These are phyloP conservation scores for Colletotrichum higginsianum DNA, from an alignment of 2,329 filamentous ascomycete genomes.

Conservation along the genomic window DNA sequence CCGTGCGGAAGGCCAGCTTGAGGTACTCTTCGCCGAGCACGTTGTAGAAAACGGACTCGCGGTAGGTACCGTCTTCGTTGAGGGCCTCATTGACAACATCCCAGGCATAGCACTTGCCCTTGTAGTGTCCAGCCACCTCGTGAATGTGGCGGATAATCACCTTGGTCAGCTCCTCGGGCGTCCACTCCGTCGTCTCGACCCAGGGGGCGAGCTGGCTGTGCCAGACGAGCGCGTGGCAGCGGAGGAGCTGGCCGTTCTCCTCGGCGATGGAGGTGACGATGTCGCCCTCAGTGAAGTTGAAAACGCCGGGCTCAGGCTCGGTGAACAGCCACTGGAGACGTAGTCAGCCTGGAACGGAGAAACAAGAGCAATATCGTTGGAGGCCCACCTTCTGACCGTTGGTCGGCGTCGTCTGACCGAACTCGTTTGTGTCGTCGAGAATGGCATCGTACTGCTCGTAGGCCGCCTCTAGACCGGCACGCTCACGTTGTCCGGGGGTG, in stretches of 20 bases:
- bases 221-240: slow-evolving; percentile 71
- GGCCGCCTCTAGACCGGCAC: slow-evolving; percentile 61
- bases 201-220: slow-evolving; percentile 61
- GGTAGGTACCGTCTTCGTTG: slow-evolving; percentile 69
- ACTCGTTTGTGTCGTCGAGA: slow-evolving; percentile 68
- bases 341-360: slow-evolving; percentile 18
- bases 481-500: slow-evolving; percentile 55
- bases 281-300: slow-evolving; percentile 74
- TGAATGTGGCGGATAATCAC: slow-evolving; percentile 71
- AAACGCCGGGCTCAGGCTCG: slow-evolving; percentile 70
- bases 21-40: slow-evolving; percentile 71
- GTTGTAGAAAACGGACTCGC: slow-evolving; percentile 67
- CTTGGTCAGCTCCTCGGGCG: slow-evolving; percentile 68
- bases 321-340: slow-evolving; percentile 66
- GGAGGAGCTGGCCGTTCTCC: slow-evolving; percentile 61
- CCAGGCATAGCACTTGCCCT: slow-evolving; percentile 74
- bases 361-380: not conserved
- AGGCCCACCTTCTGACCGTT: slow-evolving; percentile 66
- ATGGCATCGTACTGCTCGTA: slow-evolving; percentile 69
- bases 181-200: slow-evolving; percentile 61
- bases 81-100: slow-evolving; percentile 77
- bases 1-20: slow-evolving; percentile 69
- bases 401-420: slow-evolving; percentile 73
- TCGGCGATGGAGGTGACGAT: slow-evolving; percentile 60
- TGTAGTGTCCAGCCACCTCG: slow-evolving; percentile 70